phyloP scores from a whole-genome alignment of 2,329 filamentous ascomycete genomes.

The Conoideocrella luteorostrata region DNA sequence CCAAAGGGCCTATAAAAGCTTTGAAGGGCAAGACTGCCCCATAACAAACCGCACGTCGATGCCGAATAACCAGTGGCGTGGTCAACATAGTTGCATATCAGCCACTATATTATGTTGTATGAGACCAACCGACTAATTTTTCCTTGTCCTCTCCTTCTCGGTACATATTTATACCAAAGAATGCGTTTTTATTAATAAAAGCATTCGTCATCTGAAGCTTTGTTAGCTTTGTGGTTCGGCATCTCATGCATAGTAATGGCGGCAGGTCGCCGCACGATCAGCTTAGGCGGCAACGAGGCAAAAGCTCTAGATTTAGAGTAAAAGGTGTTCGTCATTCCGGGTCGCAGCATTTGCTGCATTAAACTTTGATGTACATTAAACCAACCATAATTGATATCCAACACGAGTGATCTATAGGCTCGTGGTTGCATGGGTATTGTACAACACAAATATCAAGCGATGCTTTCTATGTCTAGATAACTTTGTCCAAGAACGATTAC shows the following conservation, averaged over 20 bases:
- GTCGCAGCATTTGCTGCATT: not conserved
- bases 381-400: not conserved
- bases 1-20: constrained; percentile 11
- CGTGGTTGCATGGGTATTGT: too few relatives aligned
- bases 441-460: too few relatives aligned
- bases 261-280: too few relatives aligned
- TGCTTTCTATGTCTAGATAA: too few relatives aligned
- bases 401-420: too few relatives aligned
- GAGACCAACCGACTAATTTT: not conserved
- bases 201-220: too few relatives aligned
- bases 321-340: not conserved
- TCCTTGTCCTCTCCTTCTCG: not conserved
- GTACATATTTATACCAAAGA: not conserved
- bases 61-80: not conserved
- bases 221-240: not conserved
- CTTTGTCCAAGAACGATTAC: too few relatives aligned
- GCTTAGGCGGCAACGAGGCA: too few relatives aligned
- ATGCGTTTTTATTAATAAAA: too few relatives aligned
- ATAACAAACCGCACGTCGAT: not conserved
- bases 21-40: not conserved
- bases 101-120: not conserved
- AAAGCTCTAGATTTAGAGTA: too few relatives aligned
- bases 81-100: not conserved
- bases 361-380: constrained; percentile 3
- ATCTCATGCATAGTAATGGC: too few relatives aligned